Conservation (phyloP, 2,329 filamentous ascomycete species). For the Pseudogymnoascus sp. region DNA sequence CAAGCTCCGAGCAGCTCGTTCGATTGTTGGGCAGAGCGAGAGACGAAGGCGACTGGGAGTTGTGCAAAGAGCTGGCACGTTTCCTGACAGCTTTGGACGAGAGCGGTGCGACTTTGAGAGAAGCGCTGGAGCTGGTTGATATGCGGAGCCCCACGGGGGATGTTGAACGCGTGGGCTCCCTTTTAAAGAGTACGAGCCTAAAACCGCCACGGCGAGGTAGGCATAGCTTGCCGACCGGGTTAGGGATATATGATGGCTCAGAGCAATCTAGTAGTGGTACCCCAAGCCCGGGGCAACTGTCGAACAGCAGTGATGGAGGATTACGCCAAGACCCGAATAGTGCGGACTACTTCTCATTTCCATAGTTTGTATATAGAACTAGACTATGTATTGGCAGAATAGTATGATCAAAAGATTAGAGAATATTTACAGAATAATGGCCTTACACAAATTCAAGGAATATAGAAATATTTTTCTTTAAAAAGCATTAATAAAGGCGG, state of each 20-base stretch:
- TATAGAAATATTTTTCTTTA: background rate
- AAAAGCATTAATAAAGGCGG: conserved; percentile 11
- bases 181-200: conserved; percentile 31
- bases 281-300: background rate
- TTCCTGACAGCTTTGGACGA: conserved; percentile 91
- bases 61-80: conserved; percentile 90
- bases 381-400: background rate
- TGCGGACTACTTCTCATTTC: conserved; percentile 5
- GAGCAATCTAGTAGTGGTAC: background rate
- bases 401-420: background rate
- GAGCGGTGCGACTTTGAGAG: conserved; percentile 68
- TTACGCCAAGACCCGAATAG: conserved; percentile 4
- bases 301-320: conserved; percentile 2
- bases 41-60: conserved; percentile 81
- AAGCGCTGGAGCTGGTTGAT: conserved; percentile 59
- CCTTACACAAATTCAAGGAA: background rate
- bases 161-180: conserved; percentile 28
- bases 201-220: conserved; percentile 18
- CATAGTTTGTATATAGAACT: conserved; percentile 1
- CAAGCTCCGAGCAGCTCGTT: conserved; percentile 69
- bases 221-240: background rate
- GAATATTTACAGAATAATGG: background rate
- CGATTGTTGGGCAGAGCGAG: conserved; percentile 75
- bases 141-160: conserved; percentile 30
- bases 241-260: background rate